Evolutionary conservation across 2,329 filamentous ascomycete species (phyloP).

Genomic region (Aspergillus chevalieri): DNA sequence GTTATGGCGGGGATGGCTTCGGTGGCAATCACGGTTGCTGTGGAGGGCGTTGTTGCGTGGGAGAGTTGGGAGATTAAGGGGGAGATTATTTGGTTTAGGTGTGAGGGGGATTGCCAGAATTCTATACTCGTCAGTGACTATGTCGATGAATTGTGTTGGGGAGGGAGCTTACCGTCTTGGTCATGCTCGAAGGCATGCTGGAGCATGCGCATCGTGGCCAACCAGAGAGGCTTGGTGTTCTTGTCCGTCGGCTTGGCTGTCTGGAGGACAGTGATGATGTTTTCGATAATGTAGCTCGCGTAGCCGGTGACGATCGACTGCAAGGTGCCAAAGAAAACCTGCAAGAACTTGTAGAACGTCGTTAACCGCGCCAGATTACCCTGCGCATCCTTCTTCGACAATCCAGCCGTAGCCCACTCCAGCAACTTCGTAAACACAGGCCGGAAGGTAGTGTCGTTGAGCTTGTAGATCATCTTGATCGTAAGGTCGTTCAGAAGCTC

Average conservation of each 20-base stretch:
- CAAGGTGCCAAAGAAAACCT: constrained; percentile 73
- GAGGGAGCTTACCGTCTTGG: constrained; percentile 57
- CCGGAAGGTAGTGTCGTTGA: constrained; percentile 89
- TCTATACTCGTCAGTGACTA: constrained; percentile 35
- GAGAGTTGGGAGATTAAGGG: constrained; percentile 65
- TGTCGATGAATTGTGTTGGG: background rate
- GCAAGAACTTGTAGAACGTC: constrained; percentile 75
- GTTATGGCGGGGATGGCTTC: constrained; percentile 69
- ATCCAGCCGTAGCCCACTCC: constrained; percentile 64
- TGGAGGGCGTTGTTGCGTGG: constrained; percentile 33
- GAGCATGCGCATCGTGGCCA: constrained; percentile 64
- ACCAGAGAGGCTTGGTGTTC: constrained; percentile 58
- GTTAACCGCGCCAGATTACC: constrained; percentile 60
- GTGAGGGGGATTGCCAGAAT: constrained; percentile 89
- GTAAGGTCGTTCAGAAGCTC: constrained; percentile 60
- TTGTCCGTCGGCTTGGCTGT: constrained; percentile 36
- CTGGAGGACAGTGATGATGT: constrained; percentile 58
- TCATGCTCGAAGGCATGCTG: constrained; percentile 76
- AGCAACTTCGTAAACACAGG: constrained; percentile 83
- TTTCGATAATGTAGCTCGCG: constrained; percentile 75
- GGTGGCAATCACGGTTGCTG: constrained; percentile 41
- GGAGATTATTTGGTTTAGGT: constrained; percentile 67
- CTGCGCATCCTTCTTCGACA: constrained; percentile 56
- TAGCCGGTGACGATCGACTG: constrained; percentile 89
- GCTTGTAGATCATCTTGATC: constrained; percentile 89